Percentiles rank a stretch among this genome's conserved stretches.
phyloP scores from a whole-genome alignment of 371 early-diverging fungal species.

The Apophysomyces sp. region DNA sequence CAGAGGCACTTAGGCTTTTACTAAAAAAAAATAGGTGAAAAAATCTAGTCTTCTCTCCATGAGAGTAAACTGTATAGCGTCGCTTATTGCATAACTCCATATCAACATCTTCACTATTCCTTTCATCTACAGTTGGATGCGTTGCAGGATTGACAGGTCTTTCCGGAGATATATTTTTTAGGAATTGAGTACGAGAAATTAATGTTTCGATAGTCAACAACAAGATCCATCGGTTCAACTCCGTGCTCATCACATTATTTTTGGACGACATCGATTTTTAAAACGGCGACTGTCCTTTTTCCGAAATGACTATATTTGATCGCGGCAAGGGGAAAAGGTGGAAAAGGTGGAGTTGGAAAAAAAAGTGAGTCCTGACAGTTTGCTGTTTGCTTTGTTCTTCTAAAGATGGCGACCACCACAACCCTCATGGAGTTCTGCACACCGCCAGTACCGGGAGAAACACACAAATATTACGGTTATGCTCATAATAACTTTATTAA shows the following conservation, averaged over 20 bases:
- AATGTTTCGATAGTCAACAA: too few relatives aligned
- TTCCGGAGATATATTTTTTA: too few relatives aligned
- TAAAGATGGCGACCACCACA: neutral
- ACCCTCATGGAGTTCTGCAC: slow-evolving; percentile 53
- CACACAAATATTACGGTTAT: slow-evolving; percentile 66
- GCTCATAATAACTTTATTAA: slow-evolving; percentile 56
- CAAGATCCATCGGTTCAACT: too few relatives aligned
- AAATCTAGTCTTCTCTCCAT: neutral
- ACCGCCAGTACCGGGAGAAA: slow-evolving; percentile 66
- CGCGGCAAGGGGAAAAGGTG: neutral
- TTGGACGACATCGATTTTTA: too few relatives aligned
- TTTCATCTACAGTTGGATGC: neutral
- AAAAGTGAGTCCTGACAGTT: neutral
- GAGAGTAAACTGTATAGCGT: neutral
- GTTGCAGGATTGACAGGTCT: too few relatives aligned
- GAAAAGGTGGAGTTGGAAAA: neutral
- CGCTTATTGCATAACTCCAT: neutral
- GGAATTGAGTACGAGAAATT: too few relatives aligned
- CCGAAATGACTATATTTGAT: neutral
- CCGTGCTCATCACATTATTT: too few relatives aligned
- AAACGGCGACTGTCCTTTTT: too few relatives aligned
- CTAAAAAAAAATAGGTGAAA: neutral
- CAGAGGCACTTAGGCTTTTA: slow-evolving; percentile 12
- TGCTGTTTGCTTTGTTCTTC: neutral
- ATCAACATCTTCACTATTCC: neutral